Base-by-base conservation (phyloP, 2,329 filamentous ascomycete genomes). In the Colletotrichum magnum region DNA sequence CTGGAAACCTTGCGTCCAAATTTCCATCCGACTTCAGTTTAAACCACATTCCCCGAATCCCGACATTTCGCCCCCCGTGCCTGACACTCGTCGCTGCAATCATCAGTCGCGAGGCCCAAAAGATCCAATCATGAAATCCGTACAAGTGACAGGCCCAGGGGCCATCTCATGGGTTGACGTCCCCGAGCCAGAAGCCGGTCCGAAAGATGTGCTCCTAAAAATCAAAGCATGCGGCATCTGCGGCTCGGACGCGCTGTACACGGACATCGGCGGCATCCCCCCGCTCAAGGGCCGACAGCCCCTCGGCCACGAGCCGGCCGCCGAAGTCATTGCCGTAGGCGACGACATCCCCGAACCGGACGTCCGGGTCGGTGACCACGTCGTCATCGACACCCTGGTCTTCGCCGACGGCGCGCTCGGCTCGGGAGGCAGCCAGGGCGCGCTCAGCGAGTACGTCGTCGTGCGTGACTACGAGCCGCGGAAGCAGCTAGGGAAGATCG, bases 161-260 rank as follows among this genome's bases (percentile, higher is more conserved):
- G n/a, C 39, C 3, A n/a, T 59, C 6, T 50, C 53, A 15, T 64
- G 62, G 62, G 62, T 64, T 16, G 54, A 64, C 3, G n/a, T 52
- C 32, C 62, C 62, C 3, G 32, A 18, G 9, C 62, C 62, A 12
- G 39, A 52, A 6, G 39, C 45, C 4, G 62, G 62, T 2, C 62
- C 62, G 1, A 58, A 59, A 3, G 62, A 64, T 24, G 32, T 64
- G 5, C 62, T 64, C 10, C 39, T 64, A 0, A 59, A 59, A 6
- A 64, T 64, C 32, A 59, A 64, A 10, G 62, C 62, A 0, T 64
- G 62, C 62, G 62, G 62, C 4, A 59, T 59, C n/a, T 64, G 62
- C 54, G 62, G 62, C 16, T 64, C 62, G 7, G 62, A 64, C n/a
- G 32, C 28, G 0, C 32, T 64, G 3, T 64, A 45, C 62, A 50